phyloP scores from a whole-genome alignment of 2,329 filamentous ascomycete genomes.

The Pleomassaria siparia region DNA sequence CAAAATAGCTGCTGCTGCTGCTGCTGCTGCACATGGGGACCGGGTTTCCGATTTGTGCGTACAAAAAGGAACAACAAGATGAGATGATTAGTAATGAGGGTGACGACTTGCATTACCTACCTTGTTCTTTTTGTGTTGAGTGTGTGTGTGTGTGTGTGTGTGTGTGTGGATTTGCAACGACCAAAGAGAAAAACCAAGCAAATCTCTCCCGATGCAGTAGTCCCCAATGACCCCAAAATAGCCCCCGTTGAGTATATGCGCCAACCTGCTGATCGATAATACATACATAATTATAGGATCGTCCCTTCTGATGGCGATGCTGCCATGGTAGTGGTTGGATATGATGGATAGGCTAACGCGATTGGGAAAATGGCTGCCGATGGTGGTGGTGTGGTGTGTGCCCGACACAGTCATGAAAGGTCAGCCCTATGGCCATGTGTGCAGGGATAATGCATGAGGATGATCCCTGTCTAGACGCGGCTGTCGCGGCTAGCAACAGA shows the following conservation, averaged over 20 bases:
- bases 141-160: too few relatives aligned
- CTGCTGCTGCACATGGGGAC: too few relatives aligned
- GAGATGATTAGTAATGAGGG: too few relatives aligned
- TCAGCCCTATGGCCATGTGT: conserved; percentile 36
- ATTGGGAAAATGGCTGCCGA: conserved; percentile 19
- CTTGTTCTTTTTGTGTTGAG: too few relatives aligned
- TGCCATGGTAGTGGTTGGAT: neutral
- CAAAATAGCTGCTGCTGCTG: too few relatives aligned
- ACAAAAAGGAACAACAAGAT: too few relatives aligned
- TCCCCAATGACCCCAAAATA: conserved; percentile 4
- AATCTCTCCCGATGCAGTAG: neutral
- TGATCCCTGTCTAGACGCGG: conserved; percentile 14
- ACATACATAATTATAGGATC: conserved; percentile 5
- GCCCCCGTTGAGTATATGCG: neutral
- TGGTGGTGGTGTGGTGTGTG: too few relatives aligned
- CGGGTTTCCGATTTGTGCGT: too few relatives aligned
- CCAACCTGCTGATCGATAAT: neutral
- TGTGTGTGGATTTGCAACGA: neutral
- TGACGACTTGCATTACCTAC: too few relatives aligned
- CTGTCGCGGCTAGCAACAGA: conserved; percentile 30
- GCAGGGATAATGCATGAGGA: conserved; percentile 8
- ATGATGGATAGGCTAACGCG: neutral
- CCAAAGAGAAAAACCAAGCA: neutral
- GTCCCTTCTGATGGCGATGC: neutral
- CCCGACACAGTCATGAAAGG: conserved; percentile 17